Conservation (phyloP, 306 rosid species). For the Cajanus cajan region DNA sequence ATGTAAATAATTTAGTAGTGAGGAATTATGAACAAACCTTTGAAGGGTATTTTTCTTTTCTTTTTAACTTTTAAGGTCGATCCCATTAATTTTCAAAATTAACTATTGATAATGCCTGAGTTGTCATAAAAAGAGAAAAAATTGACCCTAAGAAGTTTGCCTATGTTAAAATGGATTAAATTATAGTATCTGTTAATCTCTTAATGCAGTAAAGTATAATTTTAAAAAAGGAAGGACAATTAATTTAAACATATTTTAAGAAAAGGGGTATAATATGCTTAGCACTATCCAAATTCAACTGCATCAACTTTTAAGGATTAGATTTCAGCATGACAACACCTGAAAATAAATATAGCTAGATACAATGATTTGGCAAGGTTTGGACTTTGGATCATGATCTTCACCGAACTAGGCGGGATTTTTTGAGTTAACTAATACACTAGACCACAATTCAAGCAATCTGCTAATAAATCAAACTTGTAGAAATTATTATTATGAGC, state of each 20-base stretch:
- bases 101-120: neutral
- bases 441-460: conserved; percentile 6
- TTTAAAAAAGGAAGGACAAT: neutral
- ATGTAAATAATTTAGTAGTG: neutral
- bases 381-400: neutral
- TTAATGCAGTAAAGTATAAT: too few relatives aligned
- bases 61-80: neutral
- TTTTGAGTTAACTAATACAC: neutral
- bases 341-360: conserved; percentile 7
- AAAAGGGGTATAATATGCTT: neutral
- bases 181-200: neutral
- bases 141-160: neutral
- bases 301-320: neutral
- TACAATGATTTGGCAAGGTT: neutral
- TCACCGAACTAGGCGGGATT: conserved; percentile 13
- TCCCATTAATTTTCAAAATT: too few relatives aligned
- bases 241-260: neutral
- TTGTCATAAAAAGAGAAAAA: neutral
- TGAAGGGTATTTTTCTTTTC: neutral
- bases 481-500: conserved; percentile 7
- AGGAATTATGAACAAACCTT: neutral
- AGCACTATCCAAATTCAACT: neutral
- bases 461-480: conserved; percentile 25
- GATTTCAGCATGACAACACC: neutral
- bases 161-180: neutral